phyloP scores from a whole-genome alignment of 2,329 filamentous ascomycete genomes.

The Diaporthe capsici region DNA sequence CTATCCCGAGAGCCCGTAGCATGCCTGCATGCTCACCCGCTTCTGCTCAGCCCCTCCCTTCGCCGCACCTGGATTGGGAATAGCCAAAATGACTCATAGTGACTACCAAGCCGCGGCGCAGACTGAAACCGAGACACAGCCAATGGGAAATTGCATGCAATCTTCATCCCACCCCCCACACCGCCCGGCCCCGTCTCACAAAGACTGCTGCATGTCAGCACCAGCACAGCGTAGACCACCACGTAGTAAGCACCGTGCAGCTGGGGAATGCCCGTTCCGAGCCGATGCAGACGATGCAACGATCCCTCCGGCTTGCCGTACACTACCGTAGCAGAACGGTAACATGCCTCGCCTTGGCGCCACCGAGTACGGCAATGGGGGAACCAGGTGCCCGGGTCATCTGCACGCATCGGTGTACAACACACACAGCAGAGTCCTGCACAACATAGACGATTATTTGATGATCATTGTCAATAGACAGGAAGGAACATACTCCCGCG shows the following conservation, averaged over 20 bases:
- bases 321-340: background rate
- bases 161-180: background rate
- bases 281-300: constrained; percentile 14
- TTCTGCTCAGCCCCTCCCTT: constrained; percentile 24
- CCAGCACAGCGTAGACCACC: background rate
- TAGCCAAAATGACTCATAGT: constrained; percentile 38
- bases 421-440: background rate
- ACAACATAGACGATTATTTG: background rate
- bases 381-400: background rate
- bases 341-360: background rate
- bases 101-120: constrained; percentile 15
- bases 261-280: constrained; percentile 1
- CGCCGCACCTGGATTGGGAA: background rate
- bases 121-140: constrained; percentile 21
- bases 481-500: background rate
- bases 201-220: constrained; percentile 12
- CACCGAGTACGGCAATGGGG: background rate
- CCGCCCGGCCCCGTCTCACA: constrained; percentile 3
- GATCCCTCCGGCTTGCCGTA: background rate
- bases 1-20: background rate
- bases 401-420: background rate
- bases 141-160: constrained; percentile 8
- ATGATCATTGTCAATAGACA: background rate
- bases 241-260: constrained; percentile 19
- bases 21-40: background rate